phyloP scores from a whole-genome alignment of 805 yeast species.

The Cyberlindnera samutprakarnensis region DNA sequence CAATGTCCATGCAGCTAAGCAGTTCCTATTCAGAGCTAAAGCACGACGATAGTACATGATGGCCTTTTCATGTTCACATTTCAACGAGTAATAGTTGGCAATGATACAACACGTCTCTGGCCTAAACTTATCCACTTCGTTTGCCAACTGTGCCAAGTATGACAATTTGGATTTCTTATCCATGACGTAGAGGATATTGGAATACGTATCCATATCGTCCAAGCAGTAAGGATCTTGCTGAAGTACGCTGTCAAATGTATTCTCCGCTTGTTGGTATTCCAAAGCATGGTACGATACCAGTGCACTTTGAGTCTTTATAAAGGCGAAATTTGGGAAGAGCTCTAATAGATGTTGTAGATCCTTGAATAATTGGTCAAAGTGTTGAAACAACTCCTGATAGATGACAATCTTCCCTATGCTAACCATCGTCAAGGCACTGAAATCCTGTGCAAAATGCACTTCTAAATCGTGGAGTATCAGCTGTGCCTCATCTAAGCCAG shows the following conservation, averaged over 20 bases:
- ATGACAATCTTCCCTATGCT: slow-evolving; percentile 16
- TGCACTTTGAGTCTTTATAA: slow-evolving; percentile 76
- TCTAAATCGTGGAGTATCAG: slow-evolving; percentile 16
- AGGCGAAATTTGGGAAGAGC: slow-evolving; percentile 66
- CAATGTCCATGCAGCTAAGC: slow-evolving; percentile 91
- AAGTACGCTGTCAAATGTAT: slow-evolving; percentile 68
- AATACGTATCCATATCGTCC: slow-evolving; percentile 87
- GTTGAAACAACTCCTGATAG: slow-evolving; percentile 72
- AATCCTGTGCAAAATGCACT: slow-evolving; percentile 11
- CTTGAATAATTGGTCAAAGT: slow-evolving; percentile 42
- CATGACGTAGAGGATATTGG: slow-evolving; percentile 93
- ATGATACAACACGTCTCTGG: slow-evolving; percentile 93
- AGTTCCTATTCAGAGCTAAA: slow-evolving; percentile 65
- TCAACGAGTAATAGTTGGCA: slow-evolving; percentile 88
- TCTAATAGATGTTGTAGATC: slow-evolving; percentile 41
- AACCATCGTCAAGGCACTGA: slow-evolving; percentile 8
- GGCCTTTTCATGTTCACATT: slow-evolving; percentile 92
- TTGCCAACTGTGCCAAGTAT: slow-evolving; percentile 77
- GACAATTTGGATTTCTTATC: slow-evolving; percentile 81
- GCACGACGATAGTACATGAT: slow-evolving; percentile 91
- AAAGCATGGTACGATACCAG: slow-evolving; percentile 74
- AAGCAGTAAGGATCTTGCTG: slow-evolving; percentile 73
- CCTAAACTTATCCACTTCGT: slow-evolving; percentile 74
- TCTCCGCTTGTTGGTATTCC: slow-evolving; percentile 76
- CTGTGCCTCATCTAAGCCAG: slow-evolving; percentile 54